Evolutionary conservation across 768 basidiomycete species (phyloP).

Genomic region (Hypholoma fasciculare): DNA sequence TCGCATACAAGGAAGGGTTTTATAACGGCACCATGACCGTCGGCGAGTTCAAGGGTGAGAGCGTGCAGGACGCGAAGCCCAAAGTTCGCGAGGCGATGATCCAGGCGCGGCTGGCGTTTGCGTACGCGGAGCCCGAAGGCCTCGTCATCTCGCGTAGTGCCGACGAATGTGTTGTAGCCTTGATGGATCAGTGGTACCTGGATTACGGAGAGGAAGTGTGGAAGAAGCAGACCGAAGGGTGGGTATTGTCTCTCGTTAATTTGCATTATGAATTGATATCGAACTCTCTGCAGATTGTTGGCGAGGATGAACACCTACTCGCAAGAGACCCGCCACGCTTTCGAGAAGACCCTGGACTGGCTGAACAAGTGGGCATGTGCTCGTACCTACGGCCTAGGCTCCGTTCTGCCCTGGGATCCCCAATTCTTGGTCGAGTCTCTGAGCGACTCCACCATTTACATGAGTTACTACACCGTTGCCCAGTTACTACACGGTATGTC

Average conservation of each 20-base stretch:
- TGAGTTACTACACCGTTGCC: constrained; percentile 96
- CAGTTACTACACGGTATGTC: constrained; percentile 86
- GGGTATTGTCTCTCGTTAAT: constrained; percentile 25
- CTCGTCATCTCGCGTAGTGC: constrained; percentile 84
- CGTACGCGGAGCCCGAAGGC: constrained; percentile 96
- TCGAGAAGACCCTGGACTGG: constrained; percentile 92
- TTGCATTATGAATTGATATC: constrained; percentile 5
- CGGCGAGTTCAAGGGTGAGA: constrained; percentile 87
- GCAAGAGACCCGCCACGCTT: constrained; percentile 88
- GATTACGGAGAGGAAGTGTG: constrained; percentile 94
- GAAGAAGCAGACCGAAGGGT: constrained; percentile 86
- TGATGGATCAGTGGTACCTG: constrained; percentile 99
- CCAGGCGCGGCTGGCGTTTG: constrained; percentile 71
- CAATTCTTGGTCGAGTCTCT: constrained; percentile 95
- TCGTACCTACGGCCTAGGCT: constrained; percentile 94
- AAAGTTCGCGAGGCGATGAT: constrained; percentile 88
- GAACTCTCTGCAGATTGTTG: constrained; percentile 54
- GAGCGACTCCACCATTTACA: constrained; percentile 98
- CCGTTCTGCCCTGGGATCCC: constrained; percentile 95
- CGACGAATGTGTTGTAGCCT: constrained; percentile 97
- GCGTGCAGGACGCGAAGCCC: constrained; percentile 89
- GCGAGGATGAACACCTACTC: constrained; percentile 89
- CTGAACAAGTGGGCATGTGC: constrained; percentile 99
- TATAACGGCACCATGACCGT: constrained; percentile 90
- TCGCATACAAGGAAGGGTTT: constrained; percentile 98